phyloP scores from a whole-genome alignment of 1,284 basidiomycete species.

The Schizopora paradoxa region DNA sequence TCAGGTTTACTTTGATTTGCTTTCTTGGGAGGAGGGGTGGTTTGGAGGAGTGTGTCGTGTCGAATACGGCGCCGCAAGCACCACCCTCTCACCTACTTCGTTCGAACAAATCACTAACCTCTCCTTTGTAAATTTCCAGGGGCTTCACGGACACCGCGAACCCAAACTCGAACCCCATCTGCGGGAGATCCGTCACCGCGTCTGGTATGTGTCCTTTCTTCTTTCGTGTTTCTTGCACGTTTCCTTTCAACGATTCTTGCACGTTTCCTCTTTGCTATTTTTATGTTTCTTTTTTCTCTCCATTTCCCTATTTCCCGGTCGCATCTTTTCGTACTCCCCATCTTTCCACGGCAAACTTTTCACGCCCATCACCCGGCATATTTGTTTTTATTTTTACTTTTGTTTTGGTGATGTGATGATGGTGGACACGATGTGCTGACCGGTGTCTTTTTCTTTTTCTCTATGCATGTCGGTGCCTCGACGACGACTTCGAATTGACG shows the following conservation, averaged over 20 bases:
- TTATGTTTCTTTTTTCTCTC: not conserved
- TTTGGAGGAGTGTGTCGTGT: constrained; percentile 20
- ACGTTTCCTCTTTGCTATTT: not conserved
- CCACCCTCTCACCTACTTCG: not conserved
- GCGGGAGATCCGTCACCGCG: constrained; percentile 26
- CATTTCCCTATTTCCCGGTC: not conserved
- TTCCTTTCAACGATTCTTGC: not conserved
- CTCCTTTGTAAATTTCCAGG: too few species aligned
- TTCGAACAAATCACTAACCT: not conserved
- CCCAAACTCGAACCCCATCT: constrained; percentile 28
- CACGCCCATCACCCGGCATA: too few species aligned
- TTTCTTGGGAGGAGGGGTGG: constrained; percentile 19
- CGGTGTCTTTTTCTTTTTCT: too few species aligned
- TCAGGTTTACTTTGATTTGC: not conserved
- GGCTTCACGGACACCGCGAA: constrained; percentile 16
- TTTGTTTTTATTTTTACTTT: too few species aligned
- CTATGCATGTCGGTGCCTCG: too few species aligned
- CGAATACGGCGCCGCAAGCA: not conserved
- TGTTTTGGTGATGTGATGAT: too few species aligned
- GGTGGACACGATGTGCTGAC: too few species aligned
- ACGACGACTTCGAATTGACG: too few species aligned
- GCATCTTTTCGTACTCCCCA: too few species aligned
- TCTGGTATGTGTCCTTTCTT: constrained; percentile 24
- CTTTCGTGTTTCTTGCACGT: too few species aligned
- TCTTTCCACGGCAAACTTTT: too few species aligned